Conservation (phyloP, 441 rosid genomes). For the Erodium texanum region DNA sequence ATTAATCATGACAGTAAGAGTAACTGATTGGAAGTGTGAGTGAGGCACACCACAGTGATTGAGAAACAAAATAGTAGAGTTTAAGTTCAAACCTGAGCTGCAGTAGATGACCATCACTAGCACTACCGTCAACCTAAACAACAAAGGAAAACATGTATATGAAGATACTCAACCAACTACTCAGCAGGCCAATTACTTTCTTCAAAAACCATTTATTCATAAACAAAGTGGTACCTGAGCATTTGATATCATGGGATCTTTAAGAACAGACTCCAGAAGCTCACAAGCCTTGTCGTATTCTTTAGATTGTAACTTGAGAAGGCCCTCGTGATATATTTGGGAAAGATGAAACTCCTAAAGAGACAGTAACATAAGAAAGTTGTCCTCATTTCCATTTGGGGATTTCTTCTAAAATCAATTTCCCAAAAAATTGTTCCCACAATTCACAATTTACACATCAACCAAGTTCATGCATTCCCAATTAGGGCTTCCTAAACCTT, state of each 20-base stretch:
- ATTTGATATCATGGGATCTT: slow-evolving; percentile 70
- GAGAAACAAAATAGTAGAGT: slow-evolving; percentile 10
- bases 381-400: not conserved
- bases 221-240: slow-evolving; percentile 48
- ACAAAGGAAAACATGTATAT: slow-evolving; percentile 6
- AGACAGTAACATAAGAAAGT: not conserved
- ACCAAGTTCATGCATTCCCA: slow-evolving; percentile 4
- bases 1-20: not conserved
- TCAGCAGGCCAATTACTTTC: not conserved
- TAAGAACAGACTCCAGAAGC: slow-evolving; percentile 68
- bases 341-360: slow-evolving; percentile 86
- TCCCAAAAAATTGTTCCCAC: slow-evolving; percentile 5
- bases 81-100: slow-evolving; percentile 60
- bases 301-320: slow-evolving; percentile 79
- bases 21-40: not conserved
- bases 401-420: not conserved
- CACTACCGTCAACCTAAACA: slow-evolving; percentile 53
- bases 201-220: too few species aligned
- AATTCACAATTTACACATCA: slow-evolving; percentile 3
- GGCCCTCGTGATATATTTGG: slow-evolving; percentile 87
- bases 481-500: slow-evolving; percentile 3
- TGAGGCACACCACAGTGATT: not conserved
- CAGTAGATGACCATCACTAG: slow-evolving; percentile 70
- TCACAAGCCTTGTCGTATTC: slow-evolving; percentile 72
- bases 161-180: slow-evolving; percentile 8